phyloP scores from a whole-genome alignment of 805 yeast genomes.

The Teunomyces kruisii region DNA sequence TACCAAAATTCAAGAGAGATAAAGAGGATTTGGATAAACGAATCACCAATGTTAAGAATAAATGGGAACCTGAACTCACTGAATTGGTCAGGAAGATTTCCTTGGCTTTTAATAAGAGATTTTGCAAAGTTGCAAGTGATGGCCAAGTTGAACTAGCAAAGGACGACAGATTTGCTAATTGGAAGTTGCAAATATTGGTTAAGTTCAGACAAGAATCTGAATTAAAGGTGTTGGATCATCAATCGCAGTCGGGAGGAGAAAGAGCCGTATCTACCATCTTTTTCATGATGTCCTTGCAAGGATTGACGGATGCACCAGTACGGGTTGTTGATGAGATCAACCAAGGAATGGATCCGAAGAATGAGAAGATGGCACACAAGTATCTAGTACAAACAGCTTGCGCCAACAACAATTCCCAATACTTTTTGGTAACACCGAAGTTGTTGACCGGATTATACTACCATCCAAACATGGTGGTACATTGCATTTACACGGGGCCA shows the following conservation, averaged over 20 bases:
- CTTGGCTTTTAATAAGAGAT: conserved; percentile 60
- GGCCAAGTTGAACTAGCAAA: conserved; percentile 73
- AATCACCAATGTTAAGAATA: conserved; percentile 37
- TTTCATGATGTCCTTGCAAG: conserved; percentile 87
- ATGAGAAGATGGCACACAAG: conserved; percentile 83
- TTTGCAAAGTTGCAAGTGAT: conserved; percentile 75
- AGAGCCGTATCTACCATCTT: conserved; percentile 92
- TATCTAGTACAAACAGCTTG: conserved; percentile 86
- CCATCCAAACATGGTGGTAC: conserved; percentile 77
- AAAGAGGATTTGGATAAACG: conserved; percentile 28
- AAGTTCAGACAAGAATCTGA: conserved; percentile 78
- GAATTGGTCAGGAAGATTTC: conserved; percentile 57
- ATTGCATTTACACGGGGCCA: conserved; percentile 62
- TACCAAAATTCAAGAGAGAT: conserved; percentile 37
- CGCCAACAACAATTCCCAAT: conserved; percentile 60
- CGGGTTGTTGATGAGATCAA: conserved; percentile 96
- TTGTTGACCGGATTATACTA: conserved; percentile 74
- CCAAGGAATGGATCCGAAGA: conserved; percentile 97
- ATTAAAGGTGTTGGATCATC: conserved; percentile 73
- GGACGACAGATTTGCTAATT: conserved; percentile 58
- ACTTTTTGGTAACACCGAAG: conserved; percentile 91
- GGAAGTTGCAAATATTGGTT: conserved; percentile 84
- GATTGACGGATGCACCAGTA: conserved; percentile 83
- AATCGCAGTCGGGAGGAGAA: conserved; percentile 96
- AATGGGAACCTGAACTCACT: conserved; percentile 66